Conservation (phyloP, 2,329 filamentous ascomycete species). For the Penicillium expansum region DNA sequence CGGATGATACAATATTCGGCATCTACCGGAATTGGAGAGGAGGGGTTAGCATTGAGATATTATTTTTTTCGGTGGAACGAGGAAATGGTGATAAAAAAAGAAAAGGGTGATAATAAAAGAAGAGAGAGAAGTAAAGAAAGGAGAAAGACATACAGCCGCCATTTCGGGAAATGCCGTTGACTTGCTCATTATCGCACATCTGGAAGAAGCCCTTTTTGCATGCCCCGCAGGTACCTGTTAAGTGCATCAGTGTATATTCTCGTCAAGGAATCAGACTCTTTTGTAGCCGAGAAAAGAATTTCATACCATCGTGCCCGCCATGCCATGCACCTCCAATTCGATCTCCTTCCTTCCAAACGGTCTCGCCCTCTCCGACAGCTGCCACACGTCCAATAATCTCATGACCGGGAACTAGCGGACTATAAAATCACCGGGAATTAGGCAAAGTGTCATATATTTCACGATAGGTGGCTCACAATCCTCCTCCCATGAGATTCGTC, state of each 20-base stretch:
- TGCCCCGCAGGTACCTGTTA: not conserved
- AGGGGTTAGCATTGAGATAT: not conserved
- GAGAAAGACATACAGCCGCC: not conserved
- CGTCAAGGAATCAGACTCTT: not conserved
- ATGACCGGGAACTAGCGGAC: not conserved
- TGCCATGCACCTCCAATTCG: not conserved
- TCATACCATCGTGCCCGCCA: not conserved
- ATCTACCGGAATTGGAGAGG: conserved; percentile 15
- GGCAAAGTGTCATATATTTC: fast-evolving
- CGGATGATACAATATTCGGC: conserved; percentile 41
- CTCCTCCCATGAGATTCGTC: not conserved
- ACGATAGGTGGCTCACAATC: not conserved
- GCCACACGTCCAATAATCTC: not conserved
- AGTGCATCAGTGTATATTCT: not conserved
- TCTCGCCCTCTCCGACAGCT: not conserved
- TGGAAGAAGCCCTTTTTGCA: not conserved
- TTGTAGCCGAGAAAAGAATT: not conserved
- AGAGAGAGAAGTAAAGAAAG: not conserved
- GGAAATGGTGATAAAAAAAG: not conserved
- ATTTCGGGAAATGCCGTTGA: not conserved
- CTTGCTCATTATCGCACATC: not conserved
- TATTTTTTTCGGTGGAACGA: not conserved
- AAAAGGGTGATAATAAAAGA: not conserved
- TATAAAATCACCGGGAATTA: not conserved
- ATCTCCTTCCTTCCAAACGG: not conserved